A percentile compares a stretch with the other conserved stretches of the same genome.
Conservation (phyloP, 768 basidiomycete species). For the Mycena maculata region DNA sequence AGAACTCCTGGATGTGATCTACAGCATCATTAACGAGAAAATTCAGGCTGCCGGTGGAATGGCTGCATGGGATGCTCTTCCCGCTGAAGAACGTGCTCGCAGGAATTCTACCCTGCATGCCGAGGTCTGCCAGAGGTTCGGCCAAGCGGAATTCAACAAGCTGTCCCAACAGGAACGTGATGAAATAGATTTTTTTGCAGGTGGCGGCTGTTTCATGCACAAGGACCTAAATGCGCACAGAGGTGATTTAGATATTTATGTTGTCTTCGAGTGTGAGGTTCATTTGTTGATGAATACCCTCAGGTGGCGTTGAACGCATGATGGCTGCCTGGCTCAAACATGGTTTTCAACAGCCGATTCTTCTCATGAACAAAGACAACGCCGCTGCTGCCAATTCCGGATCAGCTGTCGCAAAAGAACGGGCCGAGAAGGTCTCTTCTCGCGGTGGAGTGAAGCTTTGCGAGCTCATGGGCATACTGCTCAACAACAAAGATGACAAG, state of each 20-base stretch:
- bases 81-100: background rate
- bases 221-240: constrained; percentile 42
- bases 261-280: constrained; percentile 1
- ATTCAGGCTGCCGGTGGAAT: background rate
- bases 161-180: constrained; percentile 21
- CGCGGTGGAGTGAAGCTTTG: constrained; percentile 34
- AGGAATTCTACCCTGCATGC: background rate
- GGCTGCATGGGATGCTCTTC: constrained; percentile 20
- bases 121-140: constrained; percentile 16
- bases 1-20: background rate
- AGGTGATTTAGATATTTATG: constrained; percentile 12
- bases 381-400: constrained; percentile 27
- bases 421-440: constrained; percentile 25
- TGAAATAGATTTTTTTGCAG: constrained; percentile 35
- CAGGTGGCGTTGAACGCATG: constrained; percentile 33
- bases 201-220: constrained; percentile 43
- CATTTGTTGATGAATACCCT: background rate
- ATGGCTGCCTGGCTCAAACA: constrained; percentile 26
- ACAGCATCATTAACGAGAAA: background rate
- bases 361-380: constrained; percentile 40
- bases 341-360: constrained; percentile 29
- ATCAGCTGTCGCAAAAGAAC: constrained; percentile 1
- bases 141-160: constrained; percentile 29
- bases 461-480: constrained; percentile 33
- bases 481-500: constrained; percentile 49